Base-by-base conservation (phyloP, 176 grass and related monocot genomes). In the Alopecurus myosuroides region DNA sequence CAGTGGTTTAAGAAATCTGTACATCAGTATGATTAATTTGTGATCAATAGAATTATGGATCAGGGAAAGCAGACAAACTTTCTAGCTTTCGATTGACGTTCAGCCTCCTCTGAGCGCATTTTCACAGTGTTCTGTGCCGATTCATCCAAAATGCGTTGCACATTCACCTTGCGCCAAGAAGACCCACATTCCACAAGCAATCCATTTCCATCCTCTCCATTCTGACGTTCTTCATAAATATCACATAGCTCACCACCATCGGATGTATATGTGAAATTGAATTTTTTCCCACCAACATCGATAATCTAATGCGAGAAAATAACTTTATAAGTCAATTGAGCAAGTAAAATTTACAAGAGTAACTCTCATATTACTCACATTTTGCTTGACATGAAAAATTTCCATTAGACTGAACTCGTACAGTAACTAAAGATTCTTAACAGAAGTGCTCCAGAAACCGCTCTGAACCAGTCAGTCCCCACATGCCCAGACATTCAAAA, bases 101-200 rank as follows among this genome's bases (percentile, higher is more conserved):
- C 90, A 87, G 97, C 97, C 90, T 99, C 86, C 81, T 96, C 97
- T 36, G 97, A 92, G 55, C 97, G 90, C 90, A 88, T 94, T 90
- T 99, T 99, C 46, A 99, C 97, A 90, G 77, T 85, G 88, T 99
- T 97, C 81, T 99, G 89, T 86, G 97, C 79, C 3, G 97, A 91
- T 81, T 99, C 97, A 77, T 99, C 97, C 85, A 99, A 94, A 92
- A 94, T 92, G 48, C 97, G 86, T 18, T 94, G 82, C 81, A 99
- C 97, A 82, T 84, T 97, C 86, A 99, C 90, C 92, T 99, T 99
- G 70, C 97, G 86, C 86, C 90, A 92, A 84, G 94, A 81, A 92
- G 92, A 94, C 6, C 97, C 97, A 83, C 88, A 53, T 84, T 99
- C 97, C 46, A 89, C 63, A 77, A 99, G 93, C 82, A 97, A 92